A percentile compares a stretch with the other conserved stretches of the same genome.
Evolutionary conservation across 1,284 basidiomycete species (phyloP).

Genomic region (Entoloma clypeatum): DNA sequence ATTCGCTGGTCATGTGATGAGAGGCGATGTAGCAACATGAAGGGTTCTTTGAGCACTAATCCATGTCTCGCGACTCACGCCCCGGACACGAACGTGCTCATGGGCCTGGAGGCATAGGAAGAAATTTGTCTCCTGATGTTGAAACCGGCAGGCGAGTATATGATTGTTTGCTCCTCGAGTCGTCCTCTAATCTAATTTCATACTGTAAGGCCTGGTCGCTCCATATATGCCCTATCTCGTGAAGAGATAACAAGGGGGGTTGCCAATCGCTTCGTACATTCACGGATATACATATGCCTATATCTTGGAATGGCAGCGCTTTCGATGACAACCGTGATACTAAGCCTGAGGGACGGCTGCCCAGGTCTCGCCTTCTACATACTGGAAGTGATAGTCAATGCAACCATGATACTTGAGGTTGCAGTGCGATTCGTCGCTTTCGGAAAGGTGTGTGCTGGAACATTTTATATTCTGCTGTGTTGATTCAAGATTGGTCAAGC

Average conservation of each 20-base stretch:
- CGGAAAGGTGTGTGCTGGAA: conserved; percentile 61
- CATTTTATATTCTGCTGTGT: not conserved
- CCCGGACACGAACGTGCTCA: conserved; percentile 24
- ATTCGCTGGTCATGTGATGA: too few species aligned
- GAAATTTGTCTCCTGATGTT: conserved; percentile 19
- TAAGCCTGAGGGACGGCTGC: conserved; percentile 78
- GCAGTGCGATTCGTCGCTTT: conserved; percentile 85
- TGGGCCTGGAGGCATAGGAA: conserved; percentile 32
- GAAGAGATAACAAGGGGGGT: conserved; percentile 76
- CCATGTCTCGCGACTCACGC: conserved; percentile 17
- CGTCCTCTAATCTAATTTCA: conserved; percentile 7
- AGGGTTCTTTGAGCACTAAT: conserved; percentile 2
- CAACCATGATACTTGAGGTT: conserved; percentile 91
- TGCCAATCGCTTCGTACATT: conserved; percentile 84
- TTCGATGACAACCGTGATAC: conserved; percentile 86
- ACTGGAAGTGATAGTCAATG: conserved; percentile 88
- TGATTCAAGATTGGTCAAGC: conserved; percentile 42
- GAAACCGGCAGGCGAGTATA: conserved; percentile 20
- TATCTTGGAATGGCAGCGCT: conserved; percentile 89
- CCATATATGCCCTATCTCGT: conserved; percentile 77
- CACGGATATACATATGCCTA: conserved; percentile 75
- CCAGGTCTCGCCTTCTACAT: conserved; percentile 83
- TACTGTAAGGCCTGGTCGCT: conserved; percentile 56
- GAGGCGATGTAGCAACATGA: too few species aligned
- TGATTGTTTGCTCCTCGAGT: conserved; percentile 6